phyloP scores from a whole-genome alignment of 2,329 filamentous ascomycete species.

The Fusarium mangiferae region DNA sequence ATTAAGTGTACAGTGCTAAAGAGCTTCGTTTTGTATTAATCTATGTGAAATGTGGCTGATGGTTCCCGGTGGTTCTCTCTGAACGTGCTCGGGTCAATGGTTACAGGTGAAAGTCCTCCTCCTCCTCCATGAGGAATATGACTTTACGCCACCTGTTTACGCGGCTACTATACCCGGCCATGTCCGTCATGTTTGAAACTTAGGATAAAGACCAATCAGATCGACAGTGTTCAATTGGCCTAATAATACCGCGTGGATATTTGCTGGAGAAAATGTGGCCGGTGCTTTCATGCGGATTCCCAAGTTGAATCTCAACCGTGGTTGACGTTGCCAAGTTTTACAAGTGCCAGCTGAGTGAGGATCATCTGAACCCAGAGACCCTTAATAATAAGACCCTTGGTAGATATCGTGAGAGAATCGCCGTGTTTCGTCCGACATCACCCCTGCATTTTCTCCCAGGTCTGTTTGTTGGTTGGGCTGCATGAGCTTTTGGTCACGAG shows the following conservation, averaged over 20 bases:
- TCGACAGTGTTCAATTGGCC: conserved; percentile 16
- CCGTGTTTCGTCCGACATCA: conserved; percentile 20
- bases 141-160: conserved; percentile 30
- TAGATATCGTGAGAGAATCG: conserved; percentile 6
- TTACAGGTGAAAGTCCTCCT: conserved; percentile 23
- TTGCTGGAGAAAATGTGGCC: conserved; percentile 10
- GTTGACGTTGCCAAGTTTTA: not conserved
- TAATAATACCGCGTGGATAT: not conserved
- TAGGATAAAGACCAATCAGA: conserved; percentile 10
- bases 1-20: not conserved
- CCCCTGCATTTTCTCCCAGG: not conserved
- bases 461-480: conserved; percentile 14
- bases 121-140: not conserved
- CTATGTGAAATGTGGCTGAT: conserved; percentile 29
- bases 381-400: not conserved
- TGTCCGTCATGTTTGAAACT: conserved; percentile 24
- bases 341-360: not conserved
- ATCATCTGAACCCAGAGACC: conserved; percentile 25
- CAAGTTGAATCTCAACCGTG: not conserved
- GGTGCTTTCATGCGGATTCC: conserved; percentile 15
- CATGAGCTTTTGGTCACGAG: conserved; percentile 29
- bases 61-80: not conserved
- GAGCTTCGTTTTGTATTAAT: conserved; percentile 14
- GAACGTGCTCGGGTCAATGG: conserved; percentile 11
- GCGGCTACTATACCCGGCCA: conserved; percentile 21